Evolutionary conservation across 1,284 basidiomycete species (phyloP), one percentile per base, ranked within the genome.

Genomic region (Puccinia horiana): DNA sequence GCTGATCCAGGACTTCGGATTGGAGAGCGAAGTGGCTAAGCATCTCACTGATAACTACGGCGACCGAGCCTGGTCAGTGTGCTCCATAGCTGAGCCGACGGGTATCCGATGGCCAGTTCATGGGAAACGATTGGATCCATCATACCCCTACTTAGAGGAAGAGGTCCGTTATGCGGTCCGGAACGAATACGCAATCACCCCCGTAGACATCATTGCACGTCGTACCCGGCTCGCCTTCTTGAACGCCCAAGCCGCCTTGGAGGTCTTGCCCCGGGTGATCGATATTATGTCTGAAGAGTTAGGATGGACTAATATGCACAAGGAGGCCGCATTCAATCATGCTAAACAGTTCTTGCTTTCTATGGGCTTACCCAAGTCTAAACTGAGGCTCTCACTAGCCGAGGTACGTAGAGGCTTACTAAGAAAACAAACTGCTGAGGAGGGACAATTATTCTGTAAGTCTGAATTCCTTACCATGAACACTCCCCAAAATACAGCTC

Each of bases 31-130:
- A 42, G 94, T 98, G 23, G 96, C 96, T 16, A 92, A 93, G 86
- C 95, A 98, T 86, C 90, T 99, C 3, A 92, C 95, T n/a, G 91
- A 93, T 82, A 94, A 92, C 85, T 98, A 98, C 86, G 96, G 96
- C 74, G 96, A 98, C 88, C 92, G 95, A 78, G 96, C 96, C 0
- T 98, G 95, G 95, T 93, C 93, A 4, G 94, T 98, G 0, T 94
- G 93, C 85, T 90, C 92, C 1, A 91, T 96, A 83, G 92, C 93
- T 8, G 89, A 92, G 83, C 91, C 92, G 0, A 95, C 94, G 0
- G 93, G 93, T 37, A 88, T 90, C 83, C 89, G 89, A 42, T 97
- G 94, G 94, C 95, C 95, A 12, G 88, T 95, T 23, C 92, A 96
- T 87, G 95, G 95, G 52, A 90, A 90, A 83, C 90, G 92, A n/a